Base-by-base conservation (phyloP, 73 alveolate genomes). In the Blepharisma japonicum region DNA sequence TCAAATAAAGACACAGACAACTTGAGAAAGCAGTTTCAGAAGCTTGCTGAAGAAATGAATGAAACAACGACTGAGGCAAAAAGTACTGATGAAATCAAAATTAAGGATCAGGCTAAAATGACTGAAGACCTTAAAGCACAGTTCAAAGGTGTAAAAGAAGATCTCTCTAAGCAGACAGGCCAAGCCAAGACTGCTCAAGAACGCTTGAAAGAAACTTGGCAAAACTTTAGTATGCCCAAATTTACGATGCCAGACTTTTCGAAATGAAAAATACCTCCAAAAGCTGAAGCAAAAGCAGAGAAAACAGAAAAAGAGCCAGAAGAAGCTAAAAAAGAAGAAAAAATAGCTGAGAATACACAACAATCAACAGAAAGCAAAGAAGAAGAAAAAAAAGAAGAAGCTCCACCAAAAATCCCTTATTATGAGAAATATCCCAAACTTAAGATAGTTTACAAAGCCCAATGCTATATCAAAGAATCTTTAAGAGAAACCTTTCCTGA, bases 51-150 rank as follows among this genome's bases (percentile, higher is more conserved):
- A 25, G 74, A 61, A 8, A 18, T 25, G 47, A 61, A 61, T 14
- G 74, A 61, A 25, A 25, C 74, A 20, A 25, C 39, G 11, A 48
- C 14, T 2, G 74, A 61, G 18, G 5, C 23, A n/a, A 61, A 61
- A 61, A 14, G 42, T 32, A 25, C 39, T 20, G 74, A 61, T 14
- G 74, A 61, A 14, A 61, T 61, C 74, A 61, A 61, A 61, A 14
- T 61, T 25, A 61, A 14, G 11, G 74, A 61, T 39, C 74, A 61
- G 47, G 74, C 38, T 9, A 61, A 61, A 61, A 39, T 39, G 18
- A 61, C 74, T 11, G 74, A 70, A 70, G 80, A 70, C 45, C 66
- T 70, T 9, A 70, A 70, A 25, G 11, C 80, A 7, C n/a, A 70
- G 27, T 70, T 70, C 66, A n/a, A 70, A 14, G 20, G 11, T 4